phyloP scores from a whole-genome alignment of 345 rosid genomes.

The Moricandia moricandioides region DNA sequence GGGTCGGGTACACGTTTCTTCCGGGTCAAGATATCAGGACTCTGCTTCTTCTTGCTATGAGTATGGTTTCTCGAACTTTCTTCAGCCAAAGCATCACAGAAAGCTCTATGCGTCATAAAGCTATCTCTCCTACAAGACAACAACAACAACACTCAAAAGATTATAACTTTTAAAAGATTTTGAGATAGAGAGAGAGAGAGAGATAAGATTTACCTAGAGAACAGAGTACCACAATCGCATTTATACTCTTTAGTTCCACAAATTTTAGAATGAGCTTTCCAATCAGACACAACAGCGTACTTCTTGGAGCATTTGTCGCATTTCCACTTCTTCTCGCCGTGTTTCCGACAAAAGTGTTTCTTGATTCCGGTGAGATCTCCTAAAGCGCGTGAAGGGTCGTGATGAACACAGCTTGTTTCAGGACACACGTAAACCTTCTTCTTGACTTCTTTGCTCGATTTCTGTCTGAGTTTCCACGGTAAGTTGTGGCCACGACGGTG shows the following conservation, averaged over 20 bases:
- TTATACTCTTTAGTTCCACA: constrained; percentile 67
- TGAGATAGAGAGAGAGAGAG: neutral
- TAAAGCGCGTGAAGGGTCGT: constrained; percentile 60
- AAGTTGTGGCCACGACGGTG: constrained; percentile 43
- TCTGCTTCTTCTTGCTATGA: constrained; percentile 35
- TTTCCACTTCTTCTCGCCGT: constrained; percentile 70
- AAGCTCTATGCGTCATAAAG: constrained; percentile 66
- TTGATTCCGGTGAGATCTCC: constrained; percentile 73
- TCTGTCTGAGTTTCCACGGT: constrained; percentile 43
- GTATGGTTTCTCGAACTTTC: constrained; percentile 39
- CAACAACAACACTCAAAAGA: neutral
- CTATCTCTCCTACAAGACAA: constrained; percentile 61
- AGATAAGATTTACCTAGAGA: constrained; percentile 47
- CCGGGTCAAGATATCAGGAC: constrained; percentile 20
- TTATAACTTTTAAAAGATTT: neutral
- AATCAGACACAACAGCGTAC: constrained; percentile 64
- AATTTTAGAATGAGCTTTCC: constrained; percentile 70
- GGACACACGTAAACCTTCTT: constrained; percentile 69
- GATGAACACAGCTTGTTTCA: constrained; percentile 55
- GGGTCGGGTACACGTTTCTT: constrained; percentile 22
- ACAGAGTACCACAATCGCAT: constrained; percentile 64
- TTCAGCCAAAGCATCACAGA: constrained; percentile 62
- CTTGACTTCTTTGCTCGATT: constrained; percentile 31
- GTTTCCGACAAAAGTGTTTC: constrained; percentile 71
- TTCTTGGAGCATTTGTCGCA: constrained; percentile 65